Percentiles rank a stretch among this genome's conserved stretches.
Evolutionary conservation across 2,329 filamentous ascomycete genomes (phyloP).

Genomic region (Akanthomyces lecanii): DNA sequence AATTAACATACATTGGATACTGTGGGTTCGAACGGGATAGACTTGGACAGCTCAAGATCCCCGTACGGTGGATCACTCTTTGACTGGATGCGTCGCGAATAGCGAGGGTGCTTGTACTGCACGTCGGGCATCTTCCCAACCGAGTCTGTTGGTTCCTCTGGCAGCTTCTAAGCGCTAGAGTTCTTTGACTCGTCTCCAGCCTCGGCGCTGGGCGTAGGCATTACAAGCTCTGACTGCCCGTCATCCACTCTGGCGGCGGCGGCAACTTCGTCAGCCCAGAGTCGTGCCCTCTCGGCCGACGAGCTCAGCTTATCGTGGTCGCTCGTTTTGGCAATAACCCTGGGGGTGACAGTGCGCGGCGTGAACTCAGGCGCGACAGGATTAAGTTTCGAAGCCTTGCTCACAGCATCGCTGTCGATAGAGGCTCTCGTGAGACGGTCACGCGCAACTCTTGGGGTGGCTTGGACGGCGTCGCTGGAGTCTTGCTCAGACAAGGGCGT

Average conservation of each 20-base stretch:
- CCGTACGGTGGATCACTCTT: slow-evolving; percentile 41
- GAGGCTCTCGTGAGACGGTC: background rate
- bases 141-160: slow-evolving; percentile 21
- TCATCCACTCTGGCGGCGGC: slow-evolving; percentile 24
- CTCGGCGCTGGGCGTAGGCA: background rate
- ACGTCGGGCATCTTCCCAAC: slow-evolving; percentile 20
- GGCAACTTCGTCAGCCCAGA: slow-evolving; percentile 30
- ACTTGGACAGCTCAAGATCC: slow-evolving; percentile 20
- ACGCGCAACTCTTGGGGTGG: slow-evolving; percentile 28
- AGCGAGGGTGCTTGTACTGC: slow-evolving; percentile 33
- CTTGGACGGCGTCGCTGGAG: slow-evolving; percentile 7
- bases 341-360: slow-evolving; percentile 31
- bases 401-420: slow-evolving; percentile 11
- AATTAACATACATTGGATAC: slow-evolving; percentile 6
- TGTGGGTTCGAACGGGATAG: background rate
- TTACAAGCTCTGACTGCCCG: background rate
- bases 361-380: slow-evolving; percentile 54
- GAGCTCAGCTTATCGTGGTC: slow-evolving; percentile 8
- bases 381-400: slow-evolving; percentile 41
- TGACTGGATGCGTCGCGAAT: slow-evolving; percentile 44
- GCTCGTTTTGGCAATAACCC: background rate
- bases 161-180: slow-evolving; percentile 22
- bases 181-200: slow-evolving; percentile 2
- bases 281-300: slow-evolving; percentile 17
- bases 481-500: slow-evolving; percentile 16